phyloP scores from a whole-genome alignment of 345 rosid genomes.

The Gossypium anomalum region DNA sequence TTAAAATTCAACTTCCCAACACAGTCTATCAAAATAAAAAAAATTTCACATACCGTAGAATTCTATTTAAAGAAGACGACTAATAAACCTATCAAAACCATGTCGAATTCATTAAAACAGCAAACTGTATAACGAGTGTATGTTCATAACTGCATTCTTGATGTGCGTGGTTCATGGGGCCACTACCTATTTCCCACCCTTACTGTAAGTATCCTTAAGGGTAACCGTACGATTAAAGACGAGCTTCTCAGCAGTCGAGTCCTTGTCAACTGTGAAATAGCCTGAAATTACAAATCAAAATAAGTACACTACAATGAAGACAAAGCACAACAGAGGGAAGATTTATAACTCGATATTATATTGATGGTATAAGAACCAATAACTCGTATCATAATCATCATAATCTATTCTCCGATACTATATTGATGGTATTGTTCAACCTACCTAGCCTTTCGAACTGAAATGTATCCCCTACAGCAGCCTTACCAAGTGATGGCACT shows the following conservation, averaged over 20 bases:
- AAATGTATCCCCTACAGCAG: constrained; percentile 63
- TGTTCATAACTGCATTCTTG: background rate
- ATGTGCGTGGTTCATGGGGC: background rate
- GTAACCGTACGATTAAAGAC: constrained; percentile 89
- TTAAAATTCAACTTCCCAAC: background rate
- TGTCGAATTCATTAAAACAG: background rate
- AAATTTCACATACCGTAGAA: background rate
- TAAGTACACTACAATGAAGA: too few species aligned
- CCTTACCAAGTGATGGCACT: constrained; percentile 50
- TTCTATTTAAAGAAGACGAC: background rate
- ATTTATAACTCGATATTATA: background rate
- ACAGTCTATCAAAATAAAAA: background rate
- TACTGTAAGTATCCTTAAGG: constrained; percentile 47
- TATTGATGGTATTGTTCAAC: background rate
- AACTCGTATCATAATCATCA: background rate
- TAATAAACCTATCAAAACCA: background rate
- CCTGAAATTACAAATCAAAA: constrained; percentile 39
- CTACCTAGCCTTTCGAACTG: constrained; percentile 96
- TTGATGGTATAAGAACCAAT: background rate
- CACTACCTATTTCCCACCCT: constrained; percentile 42
- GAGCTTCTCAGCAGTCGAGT: constrained; percentile 64
- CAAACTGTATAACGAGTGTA: background rate
- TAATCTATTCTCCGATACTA: background rate
- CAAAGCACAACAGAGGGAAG: background rate
- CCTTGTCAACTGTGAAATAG: constrained; percentile 71